A percentile compares a stretch with the other conserved stretches of the same genome.
Evolutionary conservation across 78 protist genomes (phyloP).

Genomic region (Protostelium mycophagum): DNA sequence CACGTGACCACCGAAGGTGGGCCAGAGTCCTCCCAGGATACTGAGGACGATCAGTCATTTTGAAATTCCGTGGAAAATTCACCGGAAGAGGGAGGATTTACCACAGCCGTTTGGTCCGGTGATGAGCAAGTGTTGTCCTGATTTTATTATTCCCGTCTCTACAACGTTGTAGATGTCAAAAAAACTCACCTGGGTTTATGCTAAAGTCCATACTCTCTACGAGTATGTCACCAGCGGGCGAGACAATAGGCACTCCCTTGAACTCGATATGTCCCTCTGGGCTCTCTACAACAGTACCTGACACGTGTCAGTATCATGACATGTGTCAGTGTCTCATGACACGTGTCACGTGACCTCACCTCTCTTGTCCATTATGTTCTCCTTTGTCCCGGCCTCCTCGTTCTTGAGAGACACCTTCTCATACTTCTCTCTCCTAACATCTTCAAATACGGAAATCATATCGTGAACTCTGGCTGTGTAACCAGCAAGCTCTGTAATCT

Average conservation of each 20-base stretch:
- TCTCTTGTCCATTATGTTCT: not conserved
- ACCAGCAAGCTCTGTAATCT: constrained; percentile 4
- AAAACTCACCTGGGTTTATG: not conserved
- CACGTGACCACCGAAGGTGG: constrained; percentile 5
- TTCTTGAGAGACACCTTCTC: not conserved
- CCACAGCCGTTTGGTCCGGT: constrained; percentile 42
- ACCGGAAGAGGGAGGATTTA: constrained; percentile 11
- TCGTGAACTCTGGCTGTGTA: constrained; percentile 17
- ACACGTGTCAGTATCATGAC: too few species aligned
- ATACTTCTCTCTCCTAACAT: not conserved
- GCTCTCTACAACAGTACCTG: not conserved
- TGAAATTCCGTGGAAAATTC: not conserved
- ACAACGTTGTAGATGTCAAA: too few species aligned
- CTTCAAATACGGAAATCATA: not conserved
- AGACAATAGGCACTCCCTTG: constrained; percentile 7
- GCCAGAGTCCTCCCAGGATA: constrained; percentile 20
- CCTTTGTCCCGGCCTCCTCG: not conserved
- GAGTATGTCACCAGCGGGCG: constrained; percentile 20
- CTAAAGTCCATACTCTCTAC: constrained; percentile 1
- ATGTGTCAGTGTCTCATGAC: too few species aligned
- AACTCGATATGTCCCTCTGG: not conserved
- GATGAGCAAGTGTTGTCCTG: constrained; percentile 18
- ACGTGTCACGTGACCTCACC: too few species aligned
- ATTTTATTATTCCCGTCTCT: too few species aligned
- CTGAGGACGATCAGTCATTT: not conserved